Evolutionary conservation across 2,329 filamentous ascomycete genomes (phyloP).

Genomic region (Sporothrix curviconia): DNA sequence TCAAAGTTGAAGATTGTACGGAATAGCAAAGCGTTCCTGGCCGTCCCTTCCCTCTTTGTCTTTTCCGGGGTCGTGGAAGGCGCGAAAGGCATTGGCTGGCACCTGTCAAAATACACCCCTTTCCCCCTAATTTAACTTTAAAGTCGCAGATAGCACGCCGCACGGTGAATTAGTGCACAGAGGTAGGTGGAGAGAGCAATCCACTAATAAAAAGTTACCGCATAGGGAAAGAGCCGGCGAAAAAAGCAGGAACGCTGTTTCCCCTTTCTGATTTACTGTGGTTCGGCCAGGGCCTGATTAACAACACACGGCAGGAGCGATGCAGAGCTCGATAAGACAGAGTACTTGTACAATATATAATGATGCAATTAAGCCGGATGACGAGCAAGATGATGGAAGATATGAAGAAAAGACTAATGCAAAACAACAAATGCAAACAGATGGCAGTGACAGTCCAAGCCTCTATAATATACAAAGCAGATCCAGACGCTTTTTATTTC

Average conservation of each 20-base stretch:
- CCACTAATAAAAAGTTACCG: not conserved
- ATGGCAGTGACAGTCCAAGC: too few species aligned
- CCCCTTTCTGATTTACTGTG: conserved; percentile 1
- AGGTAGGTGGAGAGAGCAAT: not conserved
- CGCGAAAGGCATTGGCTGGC: not conserved
- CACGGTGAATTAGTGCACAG: too few species aligned
- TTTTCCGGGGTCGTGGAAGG: not conserved
- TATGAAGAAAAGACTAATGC: not conserved
- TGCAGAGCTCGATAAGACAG: not conserved
- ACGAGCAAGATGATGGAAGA: not conserved
- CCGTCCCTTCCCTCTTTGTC: not conserved
- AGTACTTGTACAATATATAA: too few species aligned
- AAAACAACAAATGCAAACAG: not conserved
- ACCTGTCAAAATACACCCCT: not conserved
- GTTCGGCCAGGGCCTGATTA: not conserved
- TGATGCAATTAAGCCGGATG: not conserved
- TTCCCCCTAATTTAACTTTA: conserved; percentile 9
- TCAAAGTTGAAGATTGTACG: not conserved
- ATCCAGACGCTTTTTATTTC: not conserved
- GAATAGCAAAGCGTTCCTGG: not conserved
- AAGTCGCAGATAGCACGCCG: not conserved
- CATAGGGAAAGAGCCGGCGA: not conserved
- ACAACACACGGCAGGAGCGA: not conserved
- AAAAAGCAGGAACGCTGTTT: not conserved
- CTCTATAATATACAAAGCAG: conserved; percentile 9